Base-by-base conservation (phyloP, 495 filamentous ascomycete species). In the Penicillium cataractarum region DNA sequence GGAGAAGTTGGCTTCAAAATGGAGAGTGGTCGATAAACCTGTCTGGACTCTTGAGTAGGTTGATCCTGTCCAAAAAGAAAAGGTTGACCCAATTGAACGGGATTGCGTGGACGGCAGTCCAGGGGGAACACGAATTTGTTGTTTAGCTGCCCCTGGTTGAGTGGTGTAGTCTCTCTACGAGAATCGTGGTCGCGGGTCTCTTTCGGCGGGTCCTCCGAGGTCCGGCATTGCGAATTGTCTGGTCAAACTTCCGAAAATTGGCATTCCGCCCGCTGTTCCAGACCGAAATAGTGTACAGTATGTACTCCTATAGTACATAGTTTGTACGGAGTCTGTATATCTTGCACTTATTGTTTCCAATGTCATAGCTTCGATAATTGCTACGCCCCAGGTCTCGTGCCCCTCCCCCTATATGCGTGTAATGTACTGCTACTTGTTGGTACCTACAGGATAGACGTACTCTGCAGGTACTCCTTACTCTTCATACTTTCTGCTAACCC, bases 381-480 rank as follows among this genome's bases (percentile, higher is more conserved):
- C 24, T 26, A 7, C 6, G 22, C 24, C 6, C 22, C 4, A 24
- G 57, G 57, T 58, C 57, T 58, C 57, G 57, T 58, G 57, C 57
- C 31, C 31, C 32, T 22, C 46, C 42, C 9, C 42, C 42, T 9
- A 5, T 4, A 21, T 54, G 4, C 29, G 51, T 32, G 5, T 22
- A n/a, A 54, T 46, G 42, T 22, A 32, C 31, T 32, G 4, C 4
- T 19, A 54, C 51, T 48, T 13, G 40, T 4, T 17, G 26, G 55
- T 48, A 44, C 39, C 21, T 31, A 57, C 22, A 3, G 26, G 24
- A 54, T 8, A 35, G 44, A 60, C 54, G 49, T 37, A 40, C 33
- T 60, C 57, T 58, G 57, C 57, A 60, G 53, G 48, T 42, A 52
- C 58, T 44, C 31, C 6, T n/a, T 56, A 37, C 53, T 9, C 15